Conservation (phyloP, 257 asterid genomes). For the Solanum clarkiae region DNA sequence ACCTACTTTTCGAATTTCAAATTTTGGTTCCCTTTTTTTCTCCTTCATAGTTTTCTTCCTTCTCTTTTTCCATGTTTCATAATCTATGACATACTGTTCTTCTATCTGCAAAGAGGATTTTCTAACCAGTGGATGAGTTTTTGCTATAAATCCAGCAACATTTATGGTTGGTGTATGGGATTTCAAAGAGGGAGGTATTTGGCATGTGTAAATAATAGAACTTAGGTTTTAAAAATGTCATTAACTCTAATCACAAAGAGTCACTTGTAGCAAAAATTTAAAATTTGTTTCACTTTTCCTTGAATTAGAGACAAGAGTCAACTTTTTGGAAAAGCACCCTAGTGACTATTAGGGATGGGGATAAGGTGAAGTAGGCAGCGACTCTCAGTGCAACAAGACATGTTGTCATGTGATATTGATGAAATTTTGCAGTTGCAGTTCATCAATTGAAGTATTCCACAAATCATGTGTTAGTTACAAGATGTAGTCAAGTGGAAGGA, state of each 20-base stretch:
- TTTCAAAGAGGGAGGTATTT: not conserved
- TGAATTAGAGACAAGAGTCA: not conserved
- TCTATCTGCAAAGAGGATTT: not conserved
- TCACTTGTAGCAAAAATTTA: not conserved
- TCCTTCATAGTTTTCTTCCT: not conserved
- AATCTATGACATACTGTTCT: not conserved
- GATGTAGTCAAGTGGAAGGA: not conserved
- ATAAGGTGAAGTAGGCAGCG: not conserved
- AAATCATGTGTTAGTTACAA: conserved; percentile 6
- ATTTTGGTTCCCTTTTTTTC: not conserved
- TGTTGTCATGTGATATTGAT: not conserved
- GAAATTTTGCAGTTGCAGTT: not conserved
- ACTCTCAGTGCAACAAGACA: not conserved
- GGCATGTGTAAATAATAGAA: not conserved
- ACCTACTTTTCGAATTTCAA: not conserved
- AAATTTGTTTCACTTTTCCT: not conserved
- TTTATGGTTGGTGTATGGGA: not conserved
- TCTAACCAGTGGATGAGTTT: not conserved
- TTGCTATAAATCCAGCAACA: not conserved
- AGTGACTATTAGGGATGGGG: not conserved
- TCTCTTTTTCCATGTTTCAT: not conserved
- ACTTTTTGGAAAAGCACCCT: not conserved
- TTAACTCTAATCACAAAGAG: not conserved
- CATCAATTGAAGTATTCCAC: not conserved
- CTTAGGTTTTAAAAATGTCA: not conserved